phyloP scores from a whole-genome alignment of 495 filamentous ascomycete genomes.

The Trichoderma parareesei region DNA sequence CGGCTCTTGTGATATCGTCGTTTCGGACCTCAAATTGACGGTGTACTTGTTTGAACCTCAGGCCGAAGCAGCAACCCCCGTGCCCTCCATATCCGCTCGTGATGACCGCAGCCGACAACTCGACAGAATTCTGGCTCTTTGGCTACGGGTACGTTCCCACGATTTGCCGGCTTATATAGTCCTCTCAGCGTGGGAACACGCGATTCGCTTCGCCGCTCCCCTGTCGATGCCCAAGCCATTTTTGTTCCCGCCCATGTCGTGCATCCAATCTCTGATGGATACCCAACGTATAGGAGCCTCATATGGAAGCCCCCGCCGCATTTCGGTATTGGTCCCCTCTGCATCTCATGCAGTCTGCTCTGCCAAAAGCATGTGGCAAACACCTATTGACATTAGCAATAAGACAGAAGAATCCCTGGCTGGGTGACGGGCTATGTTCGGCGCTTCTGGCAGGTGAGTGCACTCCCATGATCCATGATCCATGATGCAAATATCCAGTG shows the following conservation, averaged over 20 bases:
- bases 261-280: slow-evolving; percentile 9
- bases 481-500: background rate
- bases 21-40: background rate
- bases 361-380: background rate
- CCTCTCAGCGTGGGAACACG: background rate
- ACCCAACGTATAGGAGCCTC: slow-evolving; percentile 58
- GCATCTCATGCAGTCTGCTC: background rate
- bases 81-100: slow-evolving; percentile 19
- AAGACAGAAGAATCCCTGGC: slow-evolving; percentile 79
- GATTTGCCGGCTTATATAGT: background rate
- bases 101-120: slow-evolving; percentile 5
- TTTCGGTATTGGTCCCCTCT: slow-evolving; percentile 56
- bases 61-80: background rate
- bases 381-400: slow-evolving; percentile 14
- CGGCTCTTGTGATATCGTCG: background rate
- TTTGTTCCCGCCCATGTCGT: background rate
- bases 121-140: slow-evolving; percentile 75
- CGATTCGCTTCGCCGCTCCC: background rate
- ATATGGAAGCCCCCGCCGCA: slow-evolving; percentile 99
- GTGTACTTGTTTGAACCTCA: background rate
- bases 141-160: slow-evolving; percentile 67
- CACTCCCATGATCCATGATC: background rate
- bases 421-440: slow-evolving; percentile 93
- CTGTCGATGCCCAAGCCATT: slow-evolving; percentile 15
- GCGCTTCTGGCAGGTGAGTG: slow-evolving; percentile 89